Percentiles rank a stretch among this genome's conserved stretches.
phyloP scores from a whole-genome alignment of 495 filamentous ascomycete genomes.

The Letharia columbiana region DNA sequence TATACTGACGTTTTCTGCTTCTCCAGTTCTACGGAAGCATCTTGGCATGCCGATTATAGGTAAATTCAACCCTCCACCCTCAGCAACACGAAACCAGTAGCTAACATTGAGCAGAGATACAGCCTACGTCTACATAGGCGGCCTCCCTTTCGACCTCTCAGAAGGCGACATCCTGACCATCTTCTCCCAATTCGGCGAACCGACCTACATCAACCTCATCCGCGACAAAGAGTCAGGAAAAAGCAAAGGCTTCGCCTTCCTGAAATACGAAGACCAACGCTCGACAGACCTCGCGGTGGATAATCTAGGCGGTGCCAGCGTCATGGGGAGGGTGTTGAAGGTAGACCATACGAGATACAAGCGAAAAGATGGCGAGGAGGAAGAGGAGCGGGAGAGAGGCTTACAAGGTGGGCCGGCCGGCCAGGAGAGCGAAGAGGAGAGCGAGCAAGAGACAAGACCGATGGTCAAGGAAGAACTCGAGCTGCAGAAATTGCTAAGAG shows the following conservation, averaged over 20 bases:
- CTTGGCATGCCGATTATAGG: slow-evolving; percentile 90
- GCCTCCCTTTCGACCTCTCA: slow-evolving; percentile 84
- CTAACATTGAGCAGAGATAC: slow-evolving; percentile 55
- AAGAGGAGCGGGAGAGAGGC: slow-evolving; percentile 42
- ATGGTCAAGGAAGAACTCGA: slow-evolving; percentile 66
- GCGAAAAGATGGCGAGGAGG: slow-evolving; percentile 74
- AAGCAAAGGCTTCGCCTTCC: slow-evolving; percentile 83
- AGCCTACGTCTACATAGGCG: slow-evolving; percentile 92
- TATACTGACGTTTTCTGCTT: slow-evolving; percentile 10
- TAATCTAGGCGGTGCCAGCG: slow-evolving; percentile 78
- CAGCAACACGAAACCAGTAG: background rate
- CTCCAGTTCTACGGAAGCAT: slow-evolving; percentile 63
- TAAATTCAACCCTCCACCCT: background rate
- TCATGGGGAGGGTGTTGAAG: slow-evolving; percentile 70
- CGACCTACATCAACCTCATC: slow-evolving; percentile 77
- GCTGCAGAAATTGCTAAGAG: slow-evolving; percentile 60
- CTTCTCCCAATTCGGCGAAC: slow-evolving; percentile 95
- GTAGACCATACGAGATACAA: slow-evolving; percentile 94
- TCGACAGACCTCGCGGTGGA: slow-evolving; percentile 93
- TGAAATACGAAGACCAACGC: slow-evolving; percentile 98
- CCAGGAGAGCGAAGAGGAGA: slow-evolving; percentile 31
- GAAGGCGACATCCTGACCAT: slow-evolving; percentile 95
- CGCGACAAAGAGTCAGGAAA: slow-evolving; percentile 96
- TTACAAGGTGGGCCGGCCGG: slow-evolving; percentile 29
- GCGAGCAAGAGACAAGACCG: slow-evolving; percentile 34